Evolutionary conservation across 345 rosid species (phyloP).

Genomic region (Aquilaria malaccensis): DNA sequence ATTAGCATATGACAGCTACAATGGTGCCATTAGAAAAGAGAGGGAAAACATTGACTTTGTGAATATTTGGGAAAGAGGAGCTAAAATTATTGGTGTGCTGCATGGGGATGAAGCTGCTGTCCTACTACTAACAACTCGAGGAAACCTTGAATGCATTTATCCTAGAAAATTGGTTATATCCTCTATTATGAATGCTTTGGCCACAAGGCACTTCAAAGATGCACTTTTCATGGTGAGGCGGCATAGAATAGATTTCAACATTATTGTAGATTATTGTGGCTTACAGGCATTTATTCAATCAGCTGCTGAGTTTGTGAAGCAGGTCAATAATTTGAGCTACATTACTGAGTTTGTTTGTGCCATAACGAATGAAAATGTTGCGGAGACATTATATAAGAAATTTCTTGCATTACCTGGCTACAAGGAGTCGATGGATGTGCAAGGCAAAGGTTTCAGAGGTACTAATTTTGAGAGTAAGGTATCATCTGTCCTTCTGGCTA

Average conservation of each 20-base stretch:
- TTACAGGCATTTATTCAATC: constrained; percentile 69
- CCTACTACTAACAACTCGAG: constrained; percentile 73
- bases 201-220: constrained; percentile 61
- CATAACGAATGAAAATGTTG: constrained; percentile 67
- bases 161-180: constrained; percentile 90
- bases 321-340: constrained; percentile 73
- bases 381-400: constrained; percentile 57
- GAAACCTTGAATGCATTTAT: constrained; percentile 81
- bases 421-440: constrained; percentile 34
- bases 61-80: constrained; percentile 91
- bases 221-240: constrained; percentile 90
- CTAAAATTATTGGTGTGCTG: constrained; percentile 74
- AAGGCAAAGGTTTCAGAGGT: constrained; percentile 23
- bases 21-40: constrained; percentile 43
- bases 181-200: constrained; percentile 68
- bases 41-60: constrained; percentile 52
- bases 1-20: constrained; percentile 38
- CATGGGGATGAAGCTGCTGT: constrained; percentile 93
- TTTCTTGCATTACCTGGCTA: constrained; percentile 33
- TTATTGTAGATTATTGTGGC: constrained; percentile 75
- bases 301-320: constrained; percentile 77
- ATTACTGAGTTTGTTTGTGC: constrained; percentile 92
- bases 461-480: constrained; percentile 47
- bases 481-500: constrained; percentile 66
- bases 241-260: constrained; percentile 89